phyloP scores from a whole-genome alignment of 352 stramenopile species.

The Globisporangium yorkense region DNA sequence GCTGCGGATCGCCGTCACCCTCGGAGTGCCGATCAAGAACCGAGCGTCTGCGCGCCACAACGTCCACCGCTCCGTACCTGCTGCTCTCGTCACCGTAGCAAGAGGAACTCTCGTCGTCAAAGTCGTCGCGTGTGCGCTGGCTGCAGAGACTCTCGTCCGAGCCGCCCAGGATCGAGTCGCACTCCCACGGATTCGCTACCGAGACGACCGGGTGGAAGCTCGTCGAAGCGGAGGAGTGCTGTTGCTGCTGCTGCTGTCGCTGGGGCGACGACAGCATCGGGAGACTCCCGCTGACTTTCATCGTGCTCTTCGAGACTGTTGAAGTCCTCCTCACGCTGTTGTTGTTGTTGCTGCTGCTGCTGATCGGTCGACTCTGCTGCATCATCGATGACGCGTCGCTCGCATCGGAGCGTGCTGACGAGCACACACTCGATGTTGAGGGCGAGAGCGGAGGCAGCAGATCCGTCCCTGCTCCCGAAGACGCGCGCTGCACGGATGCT shows the following conservation, averaged over 20 bases:
- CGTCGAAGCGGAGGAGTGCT: background rate
- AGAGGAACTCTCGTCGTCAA: conserved; percentile 6
- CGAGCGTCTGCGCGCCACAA: conserved; percentile 6
- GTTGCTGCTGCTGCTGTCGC: conserved; percentile 8
- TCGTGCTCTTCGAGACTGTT: background rate
- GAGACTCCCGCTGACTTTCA: conserved; percentile 11
- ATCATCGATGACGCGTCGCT: conserved; percentile 14
- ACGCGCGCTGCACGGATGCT: conserved; percentile 10
- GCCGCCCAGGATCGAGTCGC: conserved; percentile 41
- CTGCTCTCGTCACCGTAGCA: background rate
- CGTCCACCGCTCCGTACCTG: background rate
- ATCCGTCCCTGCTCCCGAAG: background rate
- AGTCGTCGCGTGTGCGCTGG: conserved; percentile 28
- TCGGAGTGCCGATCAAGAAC: conserved; percentile 12
- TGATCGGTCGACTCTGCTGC: conserved; percentile 10
- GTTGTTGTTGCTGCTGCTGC: background rate
- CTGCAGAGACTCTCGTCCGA: conserved; percentile 44
- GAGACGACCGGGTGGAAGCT: conserved; percentile 18
- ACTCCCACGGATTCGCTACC: conserved; percentile 47
- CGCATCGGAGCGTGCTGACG: conserved; percentile 22
- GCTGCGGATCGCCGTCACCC: conserved; percentile 5
- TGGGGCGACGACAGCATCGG: conserved; percentile 14
- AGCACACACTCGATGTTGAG: conserved; percentile 20
- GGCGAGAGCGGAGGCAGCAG: conserved; percentile 22
- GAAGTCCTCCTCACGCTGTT: conserved; percentile 1